Conservation (phyloP, 805 yeast species). For the Ascoidea asiatica region DNA sequence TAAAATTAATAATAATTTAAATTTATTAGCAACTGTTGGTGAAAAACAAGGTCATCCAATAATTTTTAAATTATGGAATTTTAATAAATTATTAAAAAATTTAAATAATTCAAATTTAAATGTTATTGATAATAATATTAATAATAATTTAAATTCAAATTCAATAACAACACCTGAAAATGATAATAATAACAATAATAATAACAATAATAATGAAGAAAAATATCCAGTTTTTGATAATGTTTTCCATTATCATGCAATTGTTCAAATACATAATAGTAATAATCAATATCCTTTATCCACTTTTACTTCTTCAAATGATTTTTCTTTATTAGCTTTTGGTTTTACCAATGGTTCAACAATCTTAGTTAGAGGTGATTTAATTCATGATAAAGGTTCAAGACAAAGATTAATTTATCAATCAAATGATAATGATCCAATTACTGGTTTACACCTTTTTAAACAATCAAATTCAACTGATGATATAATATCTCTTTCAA, state of each 20-base stretch:
- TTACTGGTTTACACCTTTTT: constrained; percentile 57
- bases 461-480: constrained; percentile 26
- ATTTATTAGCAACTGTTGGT: constrained; percentile 55
- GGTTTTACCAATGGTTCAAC: constrained; percentile 83
- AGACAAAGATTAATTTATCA: constrained; percentile 73
- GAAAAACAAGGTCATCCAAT: constrained; percentile 64
- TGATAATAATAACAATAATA: constrained; percentile 13
- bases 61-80: constrained; percentile 59
- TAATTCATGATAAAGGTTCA: constrained; percentile 79
- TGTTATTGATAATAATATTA: too few species aligned
- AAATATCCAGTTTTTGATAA: constrained; percentile 20
- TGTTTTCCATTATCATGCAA: constrained; percentile 34
- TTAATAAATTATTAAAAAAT: constrained; percentile 31
- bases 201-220: constrained; percentile 6
- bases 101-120: constrained; percentile 16
- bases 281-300: constrained; percentile 62
- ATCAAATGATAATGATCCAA: constrained; percentile 54
- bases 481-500: not conserved
- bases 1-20: constrained; percentile 21
- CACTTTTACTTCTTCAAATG: constrained; percentile 38
- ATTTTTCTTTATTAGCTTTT: constrained; percentile 51
- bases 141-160: too few species aligned
- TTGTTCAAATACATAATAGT: constrained; percentile 54
- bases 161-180: too few species aligned
- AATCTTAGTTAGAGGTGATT: constrained; percentile 73